These are phyloP conservation scores for Nicotiana sylvestris DNA, from an alignment of 257 asterid species.

Conservation along the genomic window DNA sequence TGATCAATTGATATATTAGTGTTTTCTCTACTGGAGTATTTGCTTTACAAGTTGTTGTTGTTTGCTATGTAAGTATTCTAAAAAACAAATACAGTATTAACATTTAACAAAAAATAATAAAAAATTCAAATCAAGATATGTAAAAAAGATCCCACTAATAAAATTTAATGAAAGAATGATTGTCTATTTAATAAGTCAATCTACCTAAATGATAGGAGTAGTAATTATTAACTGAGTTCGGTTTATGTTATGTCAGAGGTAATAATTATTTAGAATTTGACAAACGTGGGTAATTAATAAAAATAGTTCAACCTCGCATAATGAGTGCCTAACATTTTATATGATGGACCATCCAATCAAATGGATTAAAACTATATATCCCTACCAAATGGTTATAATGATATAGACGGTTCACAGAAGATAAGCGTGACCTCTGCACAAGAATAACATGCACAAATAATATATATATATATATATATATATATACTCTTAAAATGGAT, in stretches of 20 bases:
- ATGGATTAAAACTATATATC: not conserved
- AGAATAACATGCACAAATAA: too few species aligned
- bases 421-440: too few species aligned
- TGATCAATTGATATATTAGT: too few species aligned
- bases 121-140: not conserved
- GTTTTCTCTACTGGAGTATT: too few species aligned
- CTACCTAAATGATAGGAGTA: not conserved
- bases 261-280: not conserved
- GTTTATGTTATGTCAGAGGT: not conserved
- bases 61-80: too few species aligned
- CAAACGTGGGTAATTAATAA: not conserved
- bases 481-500: too few species aligned
- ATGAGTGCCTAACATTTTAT: not conserved
- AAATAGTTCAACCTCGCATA: not conserved
- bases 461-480: too few species aligned
- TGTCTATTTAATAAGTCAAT: not conserved
- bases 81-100: too few species aligned
- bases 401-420: not conserved
- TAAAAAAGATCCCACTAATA: not conserved
- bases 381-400: not conserved
- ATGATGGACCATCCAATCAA: not conserved
- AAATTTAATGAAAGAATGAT: not conserved
- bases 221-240: not conserved
- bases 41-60: not conserved
- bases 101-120: too few species aligned